Evolutionary conservation across 495 filamentous ascomycete species (phyloP).

Genomic region (Cladorrhinum samala): DNA sequence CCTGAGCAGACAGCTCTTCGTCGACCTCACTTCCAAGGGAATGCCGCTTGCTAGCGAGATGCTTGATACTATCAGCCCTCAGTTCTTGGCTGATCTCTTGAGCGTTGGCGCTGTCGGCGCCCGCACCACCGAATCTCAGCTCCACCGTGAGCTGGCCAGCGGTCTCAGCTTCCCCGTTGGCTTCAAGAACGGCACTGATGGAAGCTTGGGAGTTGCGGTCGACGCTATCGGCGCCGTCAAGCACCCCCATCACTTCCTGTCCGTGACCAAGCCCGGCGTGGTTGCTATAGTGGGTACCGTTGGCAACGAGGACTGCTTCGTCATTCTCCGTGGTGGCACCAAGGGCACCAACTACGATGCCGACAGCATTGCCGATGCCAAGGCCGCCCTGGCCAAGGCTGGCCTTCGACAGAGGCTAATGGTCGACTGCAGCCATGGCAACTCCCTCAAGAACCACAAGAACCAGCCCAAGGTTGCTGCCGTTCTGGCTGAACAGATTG

Average conservation of each 20-base stretch:
- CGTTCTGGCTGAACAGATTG: slow-evolving; percentile 75
- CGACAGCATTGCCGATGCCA: slow-evolving; percentile 57
- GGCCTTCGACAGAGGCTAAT: slow-evolving; percentile 64
- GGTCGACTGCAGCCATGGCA: slow-evolving; percentile 98
- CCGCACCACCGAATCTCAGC: slow-evolving; percentile 89
- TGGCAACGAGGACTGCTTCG: slow-evolving; percentile 97
- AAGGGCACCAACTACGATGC: slow-evolving; percentile 91
- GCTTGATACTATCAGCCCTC: slow-evolving; percentile 97
- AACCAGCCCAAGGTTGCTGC: slow-evolving; percentile 96
- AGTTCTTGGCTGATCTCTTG: slow-evolving; percentile 93
- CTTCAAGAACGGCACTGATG: slow-evolving; percentile 99
- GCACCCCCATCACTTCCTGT: slow-evolving; percentile 96
- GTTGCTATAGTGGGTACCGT: slow-evolving; percentile 93
- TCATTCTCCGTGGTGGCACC: slow-evolving; percentile 91
- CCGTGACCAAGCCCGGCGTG: slow-evolving; percentile 94
- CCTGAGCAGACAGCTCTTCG: slow-evolving; percentile 82
- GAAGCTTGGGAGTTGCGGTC: slow-evolving; percentile 80
- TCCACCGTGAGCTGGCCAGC: slow-evolving; percentile 91
- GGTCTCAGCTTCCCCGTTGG: slow-evolving; percentile 95
- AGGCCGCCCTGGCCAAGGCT: slow-evolving; percentile 26
- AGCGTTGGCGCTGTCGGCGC: slow-evolving; percentile 92
- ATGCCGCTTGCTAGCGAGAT: slow-evolving; percentile 99
- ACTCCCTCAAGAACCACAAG: slow-evolving; percentile 91
- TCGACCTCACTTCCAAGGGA: slow-evolving; percentile 86
- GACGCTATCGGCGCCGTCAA: slow-evolving; percentile 94